A percentile compares a stretch with the other conserved stretches of the same genome.
These are phyloP conservation scores for Bruguiera hainesii DNA, from an alignment of 441 rosid genomes.

Conservation along the genomic window DNA sequence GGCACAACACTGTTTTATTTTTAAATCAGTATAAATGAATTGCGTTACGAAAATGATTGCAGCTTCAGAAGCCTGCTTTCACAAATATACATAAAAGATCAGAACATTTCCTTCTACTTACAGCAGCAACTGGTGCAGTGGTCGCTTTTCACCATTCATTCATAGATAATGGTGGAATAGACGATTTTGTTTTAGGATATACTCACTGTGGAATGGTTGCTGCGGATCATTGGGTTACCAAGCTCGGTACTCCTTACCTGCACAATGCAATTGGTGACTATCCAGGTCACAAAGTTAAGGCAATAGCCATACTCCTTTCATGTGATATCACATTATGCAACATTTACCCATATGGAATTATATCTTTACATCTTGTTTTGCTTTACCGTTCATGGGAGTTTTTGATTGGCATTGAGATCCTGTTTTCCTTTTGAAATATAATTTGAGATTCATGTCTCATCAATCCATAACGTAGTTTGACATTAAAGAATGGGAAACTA, in stretches of 20 bases:
- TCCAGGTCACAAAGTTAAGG: slow-evolving; percentile 79
- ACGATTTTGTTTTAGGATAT: slow-evolving; percentile 90
- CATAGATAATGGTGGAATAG: slow-evolving; percentile 82
- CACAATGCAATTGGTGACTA: slow-evolving; percentile 58
- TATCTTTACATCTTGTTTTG: slow-evolving; percentile 29
- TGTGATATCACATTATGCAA: neutral
- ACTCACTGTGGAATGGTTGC: slow-evolving; percentile 99
- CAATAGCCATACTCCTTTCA: slow-evolving; percentile 23
- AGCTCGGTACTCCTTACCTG: slow-evolving; percentile 75
- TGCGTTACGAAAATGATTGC: slow-evolving; percentile 22
- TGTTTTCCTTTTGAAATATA: too few relatives aligned
- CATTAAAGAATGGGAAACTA: too few relatives aligned
- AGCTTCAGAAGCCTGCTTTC: slow-evolving; percentile 95
- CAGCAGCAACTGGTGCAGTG: slow-evolving; percentile 95
- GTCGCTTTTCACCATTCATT: slow-evolving; percentile 98
- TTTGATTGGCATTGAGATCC: too few relatives aligned
- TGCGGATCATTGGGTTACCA: slow-evolving; percentile 97
- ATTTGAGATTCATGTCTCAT: too few relatives aligned
- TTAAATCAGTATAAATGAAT: too few relatives aligned
- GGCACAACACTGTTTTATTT: too few relatives aligned
- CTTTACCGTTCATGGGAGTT: too few relatives aligned
- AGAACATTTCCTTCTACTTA: slow-evolving; percentile 66
- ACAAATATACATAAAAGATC: slow-evolving; percentile 56
- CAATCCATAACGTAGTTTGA: too few relatives aligned
- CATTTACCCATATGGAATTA: neutral